phyloP scores from a whole-genome alignment of 2,329 filamentous ascomycete species.

The Coniochaeta sp. region DNA sequence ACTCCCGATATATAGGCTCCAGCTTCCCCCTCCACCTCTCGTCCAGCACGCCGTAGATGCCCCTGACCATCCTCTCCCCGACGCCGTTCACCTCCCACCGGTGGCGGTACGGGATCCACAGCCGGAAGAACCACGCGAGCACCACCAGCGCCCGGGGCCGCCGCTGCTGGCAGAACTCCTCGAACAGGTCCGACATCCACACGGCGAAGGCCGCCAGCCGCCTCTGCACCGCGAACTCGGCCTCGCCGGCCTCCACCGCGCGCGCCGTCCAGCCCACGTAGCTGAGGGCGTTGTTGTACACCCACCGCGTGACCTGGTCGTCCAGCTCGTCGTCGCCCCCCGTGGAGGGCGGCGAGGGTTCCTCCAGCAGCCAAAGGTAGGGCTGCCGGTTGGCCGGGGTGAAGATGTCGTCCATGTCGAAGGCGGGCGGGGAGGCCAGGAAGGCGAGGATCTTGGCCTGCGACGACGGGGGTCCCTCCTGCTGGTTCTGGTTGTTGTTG shows the following conservation, averaged over 20 bases:
- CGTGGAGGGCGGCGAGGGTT: neutral
- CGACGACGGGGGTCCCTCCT: neutral
- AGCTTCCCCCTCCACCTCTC: constrained; percentile 26
- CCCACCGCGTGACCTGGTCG: constrained; percentile 16
- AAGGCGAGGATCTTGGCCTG: constrained; percentile 19
- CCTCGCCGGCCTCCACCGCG: constrained; percentile 20
- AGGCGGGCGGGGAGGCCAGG: constrained; percentile 17
- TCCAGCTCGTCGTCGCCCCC: constrained; percentile 20
- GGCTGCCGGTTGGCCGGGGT: constrained; percentile 18
- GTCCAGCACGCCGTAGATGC: constrained; percentile 25
- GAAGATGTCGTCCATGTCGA: constrained; percentile 24
- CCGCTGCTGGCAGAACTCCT: constrained; percentile 23
- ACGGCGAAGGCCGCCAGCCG: constrained; percentile 28
- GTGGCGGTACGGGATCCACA: constrained; percentile 26
- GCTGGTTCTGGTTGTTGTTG: too few species aligned
- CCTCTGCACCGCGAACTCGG: constrained; percentile 20
- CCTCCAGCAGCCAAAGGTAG: constrained; percentile 21
- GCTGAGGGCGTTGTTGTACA: constrained; percentile 24
- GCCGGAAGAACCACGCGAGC: constrained; percentile 29
- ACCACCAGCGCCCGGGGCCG: constrained; percentile 27
- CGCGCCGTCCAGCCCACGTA: constrained; percentile 25
- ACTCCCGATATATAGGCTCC: constrained; percentile 21
- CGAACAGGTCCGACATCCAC: constrained; percentile 25
- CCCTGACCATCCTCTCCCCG: constrained; percentile 26
- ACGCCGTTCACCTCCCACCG: constrained; percentile 27